A percentile compares a stretch with the other conserved stretches of the same genome.
Evolutionary conservation across 2,329 filamentous ascomycete genomes (phyloP).

Genomic region (Colletotrichum lupini): DNA sequence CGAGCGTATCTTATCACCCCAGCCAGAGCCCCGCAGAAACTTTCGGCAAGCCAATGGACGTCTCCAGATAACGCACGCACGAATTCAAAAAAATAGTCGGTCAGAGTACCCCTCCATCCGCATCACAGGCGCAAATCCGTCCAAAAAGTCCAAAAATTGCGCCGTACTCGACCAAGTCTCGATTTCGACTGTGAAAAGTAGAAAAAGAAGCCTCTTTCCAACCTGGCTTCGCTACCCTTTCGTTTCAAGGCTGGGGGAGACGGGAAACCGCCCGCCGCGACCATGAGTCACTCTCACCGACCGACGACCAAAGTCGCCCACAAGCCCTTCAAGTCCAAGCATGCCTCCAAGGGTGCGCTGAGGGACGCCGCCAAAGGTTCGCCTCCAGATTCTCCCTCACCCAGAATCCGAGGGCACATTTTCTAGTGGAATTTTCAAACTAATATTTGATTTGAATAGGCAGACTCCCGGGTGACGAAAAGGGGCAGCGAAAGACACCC

Average conservation of each 20-base stretch:
- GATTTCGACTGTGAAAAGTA: neutral
- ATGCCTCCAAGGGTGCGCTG: conserved; percentile 87
- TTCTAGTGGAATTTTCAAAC: neutral
- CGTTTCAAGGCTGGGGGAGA: conserved; percentile 86
- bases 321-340: conserved; percentile 93
- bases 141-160: conserved; percentile 15
- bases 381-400: conserved; percentile 22
- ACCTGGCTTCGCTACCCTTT: conserved; percentile 79
- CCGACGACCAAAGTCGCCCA: conserved; percentile 89
- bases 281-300: conserved; percentile 83
- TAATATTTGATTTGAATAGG: conserved; percentile 58
- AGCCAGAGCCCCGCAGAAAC: neutral
- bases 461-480: conserved; percentile 77
- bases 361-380: conserved; percentile 88
- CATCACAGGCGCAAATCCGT: conserved; percentile 14
- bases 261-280: conserved; percentile 79
- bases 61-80: conserved; percentile 9
- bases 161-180: neutral
- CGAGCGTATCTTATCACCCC: conserved; percentile 42
- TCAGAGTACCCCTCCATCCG: conserved; percentile 16
- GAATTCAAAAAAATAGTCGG: conserved; percentile 7
- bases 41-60: neutral
- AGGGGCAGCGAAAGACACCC: conserved; percentile 83
- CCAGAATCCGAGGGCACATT: neutral
- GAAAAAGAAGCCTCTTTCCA: conserved; percentile 45